Conservation (phyloP, 306 rosid species). For the Citrullus mucosospermus region DNA sequence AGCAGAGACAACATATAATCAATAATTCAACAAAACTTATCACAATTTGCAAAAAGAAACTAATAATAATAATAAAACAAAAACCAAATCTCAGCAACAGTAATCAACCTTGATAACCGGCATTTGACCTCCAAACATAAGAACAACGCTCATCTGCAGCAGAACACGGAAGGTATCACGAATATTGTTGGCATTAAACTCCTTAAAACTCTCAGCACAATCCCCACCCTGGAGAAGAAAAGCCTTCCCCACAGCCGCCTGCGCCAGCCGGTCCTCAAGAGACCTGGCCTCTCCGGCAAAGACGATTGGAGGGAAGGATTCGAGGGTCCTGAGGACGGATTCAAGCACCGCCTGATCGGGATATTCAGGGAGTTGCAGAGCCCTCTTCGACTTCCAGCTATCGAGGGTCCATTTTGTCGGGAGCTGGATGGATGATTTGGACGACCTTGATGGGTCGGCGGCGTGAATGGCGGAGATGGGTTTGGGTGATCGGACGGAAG, state of each 20-base stretch:
- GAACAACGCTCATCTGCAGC: slow-evolving; percentile 30
- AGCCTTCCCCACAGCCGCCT: slow-evolving; percentile 26
- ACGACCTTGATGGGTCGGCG: slow-evolving; percentile 16
- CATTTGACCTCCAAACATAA: slow-evolving; percentile 36
- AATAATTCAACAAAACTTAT: background rate
- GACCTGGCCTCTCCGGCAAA: slow-evolving; percentile 31
- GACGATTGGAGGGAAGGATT: slow-evolving; percentile 30
- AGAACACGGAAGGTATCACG: slow-evolving; percentile 31
- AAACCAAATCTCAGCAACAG: background rate
- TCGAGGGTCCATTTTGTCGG: slow-evolving; percentile 20
- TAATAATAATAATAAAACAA: background rate
- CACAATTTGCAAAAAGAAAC: too few species aligned
- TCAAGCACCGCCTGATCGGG: slow-evolving; percentile 16
- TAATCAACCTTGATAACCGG: slow-evolving; percentile 25
- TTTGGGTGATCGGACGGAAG: background rate
- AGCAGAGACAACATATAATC: background rate
- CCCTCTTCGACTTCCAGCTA: slow-evolving; percentile 27
- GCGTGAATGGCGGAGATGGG: slow-evolving; percentile 23
- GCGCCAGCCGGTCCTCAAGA: slow-evolving; percentile 25
- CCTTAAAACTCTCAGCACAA: slow-evolving; percentile 38
- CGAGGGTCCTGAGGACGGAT: slow-evolving; percentile 24
- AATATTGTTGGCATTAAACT: slow-evolving; percentile 30
- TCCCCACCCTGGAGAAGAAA: slow-evolving; percentile 37
- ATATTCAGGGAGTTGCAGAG: slow-evolving; percentile 25
- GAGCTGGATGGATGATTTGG: slow-evolving; percentile 1